A percentile compares a stretch with the other conserved stretches of the same genome.
phyloP scores from a whole-genome alignment of 2,329 filamentous ascomycete species.

The Sordariomycetes sp. region DNA sequence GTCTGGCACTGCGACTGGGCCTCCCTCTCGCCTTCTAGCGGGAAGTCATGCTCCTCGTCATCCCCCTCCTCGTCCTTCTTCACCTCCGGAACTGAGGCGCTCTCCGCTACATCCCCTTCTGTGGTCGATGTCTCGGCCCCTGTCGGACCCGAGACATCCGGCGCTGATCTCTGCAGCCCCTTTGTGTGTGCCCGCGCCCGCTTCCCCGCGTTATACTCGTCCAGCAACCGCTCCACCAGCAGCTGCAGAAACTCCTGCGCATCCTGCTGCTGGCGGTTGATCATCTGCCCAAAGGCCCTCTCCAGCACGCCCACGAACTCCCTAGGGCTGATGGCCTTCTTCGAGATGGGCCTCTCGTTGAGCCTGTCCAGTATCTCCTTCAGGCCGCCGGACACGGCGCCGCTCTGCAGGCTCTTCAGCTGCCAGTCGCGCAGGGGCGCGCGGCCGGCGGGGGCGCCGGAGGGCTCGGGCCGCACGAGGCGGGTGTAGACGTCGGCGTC shows the following conservation, averaged over 20 bases:
- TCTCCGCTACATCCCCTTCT: slow-evolving; percentile 6
- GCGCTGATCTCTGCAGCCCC: background rate
- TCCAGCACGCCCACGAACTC: slow-evolving; percentile 78
- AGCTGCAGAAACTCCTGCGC: slow-evolving; percentile 96
- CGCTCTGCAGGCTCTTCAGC: slow-evolving; percentile 61
- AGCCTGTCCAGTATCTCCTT: slow-evolving; percentile 88
- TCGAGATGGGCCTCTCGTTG: slow-evolving; percentile 88
- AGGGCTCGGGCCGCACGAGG: slow-evolving; percentile 34
- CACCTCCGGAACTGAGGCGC: slow-evolving; percentile 5
- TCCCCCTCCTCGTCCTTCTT: slow-evolving; percentile 11
- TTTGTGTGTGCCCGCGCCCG: slow-evolving; percentile 54
- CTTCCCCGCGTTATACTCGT: slow-evolving; percentile 83
- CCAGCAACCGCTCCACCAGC: slow-evolving; percentile 80
- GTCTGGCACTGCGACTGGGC: slow-evolving; percentile 92
- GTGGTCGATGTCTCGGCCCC: background rate
- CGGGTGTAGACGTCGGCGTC: slow-evolving; percentile 65
- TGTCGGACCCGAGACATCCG: background rate
- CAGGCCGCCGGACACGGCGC: slow-evolving; percentile 72
- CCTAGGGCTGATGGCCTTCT: slow-evolving; percentile 85
- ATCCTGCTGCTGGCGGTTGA: slow-evolving; percentile 92
- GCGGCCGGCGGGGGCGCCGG: background rate
- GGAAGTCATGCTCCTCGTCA: slow-evolving; percentile 63
- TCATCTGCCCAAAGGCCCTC: slow-evolving; percentile 75
- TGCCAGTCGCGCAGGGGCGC: slow-evolving; percentile 44
- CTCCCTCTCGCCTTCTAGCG: slow-evolving; percentile 82